Percentiles rank a stretch among this genome's conserved stretches.
phyloP scores from a whole-genome alignment of 176 grass and related monocot species.

The Eragrostis curvula region DNA sequence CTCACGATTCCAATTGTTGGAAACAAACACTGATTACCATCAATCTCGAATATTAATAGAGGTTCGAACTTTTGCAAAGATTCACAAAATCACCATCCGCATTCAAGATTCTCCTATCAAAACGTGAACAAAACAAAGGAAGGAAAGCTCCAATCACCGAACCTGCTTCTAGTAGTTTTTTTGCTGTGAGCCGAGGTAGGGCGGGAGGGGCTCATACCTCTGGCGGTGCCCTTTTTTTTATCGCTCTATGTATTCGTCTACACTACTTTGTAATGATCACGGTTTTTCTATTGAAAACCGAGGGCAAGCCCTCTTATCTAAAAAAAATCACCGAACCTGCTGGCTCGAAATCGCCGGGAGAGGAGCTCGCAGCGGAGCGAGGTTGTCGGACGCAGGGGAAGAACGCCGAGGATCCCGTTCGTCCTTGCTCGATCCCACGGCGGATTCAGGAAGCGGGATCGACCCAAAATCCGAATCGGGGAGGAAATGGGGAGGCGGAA shows the following conservation, averaged over 20 bases:
- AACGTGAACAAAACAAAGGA: neutral
- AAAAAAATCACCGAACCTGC: conserved; percentile 38
- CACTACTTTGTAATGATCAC: too few species aligned
- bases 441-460: neutral
- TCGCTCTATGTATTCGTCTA: too few species aligned
- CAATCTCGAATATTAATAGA: neutral
- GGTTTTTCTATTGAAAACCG: too few species aligned
- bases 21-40: neutral
- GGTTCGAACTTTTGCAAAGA: neutral
- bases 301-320: too few species aligned
- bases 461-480: neutral
- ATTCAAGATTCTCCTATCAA: conserved; percentile 16
- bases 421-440: neutral
- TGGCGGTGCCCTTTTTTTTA: too few species aligned
- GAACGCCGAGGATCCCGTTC: conserved; percentile 15
- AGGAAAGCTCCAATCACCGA: neutral
- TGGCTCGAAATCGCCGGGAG: conserved; percentile 21
- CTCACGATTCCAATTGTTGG: neutral
- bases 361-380: neutral
- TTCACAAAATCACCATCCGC: neutral
- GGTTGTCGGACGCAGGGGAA: neutral
- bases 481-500: conserved; percentile 34
- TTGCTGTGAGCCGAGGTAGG: too few species aligned
- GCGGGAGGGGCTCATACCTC: too few species aligned
- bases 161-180: too few species aligned